Percentiles rank a stretch among this genome's conserved stretches.
phyloP scores from a whole-genome alignment of 2,329 filamentous ascomycete genomes.

The Aspergillus japonicus region DNA sequence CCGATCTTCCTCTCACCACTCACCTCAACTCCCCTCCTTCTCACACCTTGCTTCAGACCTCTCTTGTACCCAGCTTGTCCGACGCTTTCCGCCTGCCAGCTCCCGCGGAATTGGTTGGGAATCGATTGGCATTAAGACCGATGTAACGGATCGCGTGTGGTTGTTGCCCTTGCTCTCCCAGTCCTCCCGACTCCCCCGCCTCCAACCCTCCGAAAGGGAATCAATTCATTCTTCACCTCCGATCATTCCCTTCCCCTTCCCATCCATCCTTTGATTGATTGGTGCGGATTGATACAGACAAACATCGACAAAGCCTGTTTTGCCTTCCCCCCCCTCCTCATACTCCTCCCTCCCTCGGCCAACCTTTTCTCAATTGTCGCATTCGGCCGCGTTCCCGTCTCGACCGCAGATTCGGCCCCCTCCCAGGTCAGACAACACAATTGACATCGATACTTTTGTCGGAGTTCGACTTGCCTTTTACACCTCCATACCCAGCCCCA shows the following conservation, averaged over 20 bases:
- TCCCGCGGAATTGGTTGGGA: conserved; percentile 14
- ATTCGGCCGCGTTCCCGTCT: not conserved
- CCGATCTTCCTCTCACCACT: not conserved
- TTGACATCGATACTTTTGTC: not conserved
- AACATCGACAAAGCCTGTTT: not conserved
- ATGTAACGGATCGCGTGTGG: conserved; percentile 27
- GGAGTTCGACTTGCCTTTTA: conserved; percentile 2
- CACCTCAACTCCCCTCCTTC: not conserved
- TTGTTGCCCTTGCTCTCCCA: conserved; percentile 23
- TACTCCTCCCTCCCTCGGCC: not conserved
- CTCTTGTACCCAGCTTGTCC: not conserved
- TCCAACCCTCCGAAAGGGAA: conserved; percentile 15
- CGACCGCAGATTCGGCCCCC: conserved; percentile 2
- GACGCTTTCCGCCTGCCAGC: conserved; percentile 4
- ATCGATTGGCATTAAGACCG: conserved; percentile 21
- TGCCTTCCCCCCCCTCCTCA: not conserved
- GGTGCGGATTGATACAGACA: conserved; percentile 2
- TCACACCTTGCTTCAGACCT: conserved; percentile 2
- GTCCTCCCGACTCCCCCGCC: conserved; percentile 16
- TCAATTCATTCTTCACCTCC: conserved; percentile 12
- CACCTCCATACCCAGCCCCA: not conserved
- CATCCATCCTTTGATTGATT: not conserved
- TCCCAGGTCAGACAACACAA: conserved; percentile 2
- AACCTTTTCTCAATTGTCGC: conserved; percentile 1
- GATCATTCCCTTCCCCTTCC: not conserved